Base-by-base conservation (phyloP, 306 rosid species). In the Luffa acutangula region DNA sequence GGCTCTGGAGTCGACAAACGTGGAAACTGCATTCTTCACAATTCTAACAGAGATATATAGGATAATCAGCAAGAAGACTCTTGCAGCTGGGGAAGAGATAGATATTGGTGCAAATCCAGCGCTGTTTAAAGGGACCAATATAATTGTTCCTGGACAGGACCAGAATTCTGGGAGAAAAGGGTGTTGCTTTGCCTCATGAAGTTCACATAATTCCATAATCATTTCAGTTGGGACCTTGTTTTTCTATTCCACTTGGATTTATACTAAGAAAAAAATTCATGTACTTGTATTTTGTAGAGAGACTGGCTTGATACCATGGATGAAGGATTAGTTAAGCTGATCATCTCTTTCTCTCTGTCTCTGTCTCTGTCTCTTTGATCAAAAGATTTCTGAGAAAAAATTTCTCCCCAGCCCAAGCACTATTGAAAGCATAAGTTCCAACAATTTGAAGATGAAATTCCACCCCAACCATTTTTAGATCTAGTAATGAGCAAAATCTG, bases 1-100 rank as follows among this genome's bases (percentile, higher is more conserved):
- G 13, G 98, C 98, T 34, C 92, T 92, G 8, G 93, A 94, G 76
- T 82, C 98, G 46, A 94, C 97, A 41, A 94, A 94, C 54, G 97
- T 94, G 11, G 98, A 94, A 76, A 88, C 96, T 8, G 89, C 96
- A 20, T 94, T 94, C 77, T 79, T 94, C 54, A 92, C 93, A 0
- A 86, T 94, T 78, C 81, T 94, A 75, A 85, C 86, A 8, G 92
- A 92, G 88, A 92, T 90, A 72, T 94, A 94, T 82, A 82, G 86
- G 75, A 86, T 91, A 14, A 86, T 90, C 71, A 87, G 92, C 76
- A 92, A 86, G 89, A 94, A 89, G 80, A 77, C 87, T 18, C 94
- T 94, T 37, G 78, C 87, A 56, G 80, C 87, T 1, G 80, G 73
- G 76, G 97, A 76, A 4, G 88, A 77, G 20, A 39, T 49, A 39